A percentile compares a stretch with the other conserved stretches of the same genome.
These are phyloP conservation scores for Lunasporangiospora selenospora DNA, from an alignment of 192 early-diverging fungal genomes.

Conservation along the genomic window DNA sequence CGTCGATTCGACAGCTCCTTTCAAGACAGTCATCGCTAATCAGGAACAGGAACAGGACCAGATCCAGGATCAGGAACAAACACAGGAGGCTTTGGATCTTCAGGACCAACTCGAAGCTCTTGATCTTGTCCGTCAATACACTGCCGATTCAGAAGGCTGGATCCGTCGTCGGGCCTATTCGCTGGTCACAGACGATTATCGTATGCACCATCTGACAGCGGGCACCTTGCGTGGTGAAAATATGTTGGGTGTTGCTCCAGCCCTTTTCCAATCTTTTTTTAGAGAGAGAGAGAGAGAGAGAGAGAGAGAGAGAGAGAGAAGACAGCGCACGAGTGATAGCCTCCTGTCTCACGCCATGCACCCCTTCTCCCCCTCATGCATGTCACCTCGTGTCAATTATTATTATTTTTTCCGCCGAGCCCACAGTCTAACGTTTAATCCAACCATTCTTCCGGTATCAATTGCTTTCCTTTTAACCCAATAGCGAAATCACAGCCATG, in stretches of 20 bases:
- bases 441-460: too few species aligned
- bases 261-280: constrained; percentile 54
- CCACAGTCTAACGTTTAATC: too few species aligned
- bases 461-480: neutral
- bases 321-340: neutral
- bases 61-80: neutral
- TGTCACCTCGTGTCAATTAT: neutral
- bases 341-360: neutral
- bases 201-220: constrained; percentile 49
- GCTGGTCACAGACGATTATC: constrained; percentile 25
- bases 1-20: neutral
- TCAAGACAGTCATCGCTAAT: neutral
- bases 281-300: neutral
- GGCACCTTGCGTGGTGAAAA: constrained; percentile 60
- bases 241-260: constrained; percentile 58
- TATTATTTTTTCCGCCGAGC: neutral
- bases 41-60: neutral
- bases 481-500: constrained; percentile 47
- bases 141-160: constrained; percentile 14
- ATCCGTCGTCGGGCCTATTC: constrained; percentile 35
- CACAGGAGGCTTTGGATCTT: constrained; percentile 1
- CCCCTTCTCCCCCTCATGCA: too few species aligned
- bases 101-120: constrained; percentile 22
- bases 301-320: neutral
- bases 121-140: constrained; percentile 13